Evolutionary conservation across 75 land plant genomes (phyloP).

Genomic region (Gnetum montanum): DNA sequence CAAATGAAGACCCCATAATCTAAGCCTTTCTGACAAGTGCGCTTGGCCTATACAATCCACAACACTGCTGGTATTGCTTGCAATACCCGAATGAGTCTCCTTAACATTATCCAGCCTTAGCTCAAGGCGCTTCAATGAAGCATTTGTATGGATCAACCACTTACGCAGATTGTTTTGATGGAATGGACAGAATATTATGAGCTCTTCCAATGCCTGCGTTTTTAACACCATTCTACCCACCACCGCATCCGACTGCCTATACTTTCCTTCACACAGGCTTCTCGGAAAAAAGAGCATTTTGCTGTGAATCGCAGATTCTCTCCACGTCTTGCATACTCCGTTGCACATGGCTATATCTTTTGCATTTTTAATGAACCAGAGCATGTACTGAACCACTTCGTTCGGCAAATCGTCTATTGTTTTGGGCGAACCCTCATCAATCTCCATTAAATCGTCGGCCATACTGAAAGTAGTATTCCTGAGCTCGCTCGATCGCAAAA

Average conservation of each 20-base stretch:
- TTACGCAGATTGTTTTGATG: conserved; percentile 33
- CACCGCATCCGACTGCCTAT: conserved; percentile 7
- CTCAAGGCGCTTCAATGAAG: conserved; percentile 42
- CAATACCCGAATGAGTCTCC: conserved; percentile 5
- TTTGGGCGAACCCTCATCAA: not conserved
- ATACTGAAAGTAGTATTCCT: not conserved
- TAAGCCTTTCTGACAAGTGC: conserved; percentile 34
- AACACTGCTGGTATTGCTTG: conserved; percentile 11
- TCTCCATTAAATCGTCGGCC: conserved; percentile 1
- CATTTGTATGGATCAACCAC: conserved; percentile 30
- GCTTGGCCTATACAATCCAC: conserved; percentile 36
- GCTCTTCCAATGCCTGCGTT: conserved; percentile 34
- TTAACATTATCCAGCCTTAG: conserved; percentile 49
- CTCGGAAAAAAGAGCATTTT: conserved; percentile 51
- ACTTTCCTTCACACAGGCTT: conserved; percentile 26
- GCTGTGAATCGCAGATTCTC: conserved; percentile 27
- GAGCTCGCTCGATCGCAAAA: too few species aligned
- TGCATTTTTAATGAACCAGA: conserved; percentile 45
- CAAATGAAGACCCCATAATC: conserved; percentile 26
- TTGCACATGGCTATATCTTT: conserved; percentile 48
- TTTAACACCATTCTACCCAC: conserved; percentile 35
- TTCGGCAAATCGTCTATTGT: conserved; percentile 58
- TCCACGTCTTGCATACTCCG: conserved; percentile 69
- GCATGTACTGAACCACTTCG: conserved; percentile 48
- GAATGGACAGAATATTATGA: conserved; percentile 63